Conservation (phyloP, 345 rosid genomes). For the Corymbia maculata region DNA sequence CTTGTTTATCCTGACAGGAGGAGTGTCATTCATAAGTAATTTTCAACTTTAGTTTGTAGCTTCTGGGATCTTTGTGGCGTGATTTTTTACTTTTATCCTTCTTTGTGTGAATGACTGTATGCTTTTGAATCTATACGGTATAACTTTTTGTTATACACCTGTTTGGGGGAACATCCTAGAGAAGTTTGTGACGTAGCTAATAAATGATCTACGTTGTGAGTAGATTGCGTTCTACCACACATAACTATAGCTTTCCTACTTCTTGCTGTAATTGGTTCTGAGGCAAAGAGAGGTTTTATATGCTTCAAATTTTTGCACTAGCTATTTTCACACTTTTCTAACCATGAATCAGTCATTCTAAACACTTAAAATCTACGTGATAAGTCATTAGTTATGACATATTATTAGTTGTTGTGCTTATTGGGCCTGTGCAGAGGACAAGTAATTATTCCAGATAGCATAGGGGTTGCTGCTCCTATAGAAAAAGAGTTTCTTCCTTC, state of each 20-base stretch:
- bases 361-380: neutral
- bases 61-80: too few relatives aligned
- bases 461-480: neutral
- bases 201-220: constrained; percentile 31
- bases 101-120: neutral
- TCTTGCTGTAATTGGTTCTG: neutral
- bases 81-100: neutral
- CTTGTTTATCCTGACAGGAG: too few relatives aligned
- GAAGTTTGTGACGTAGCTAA: constrained; percentile 30
- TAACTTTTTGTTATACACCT: too few relatives aligned
- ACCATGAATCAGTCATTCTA: neutral
- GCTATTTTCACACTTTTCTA: neutral
- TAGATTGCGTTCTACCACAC: neutral
- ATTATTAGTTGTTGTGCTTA: neutral
- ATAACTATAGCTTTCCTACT: neutral
- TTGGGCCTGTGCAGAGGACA: neutral
- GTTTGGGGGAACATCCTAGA: neutral
- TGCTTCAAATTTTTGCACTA: neutral
- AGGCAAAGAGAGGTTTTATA: neutral
- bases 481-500: neutral
- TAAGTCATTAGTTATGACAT: neutral
- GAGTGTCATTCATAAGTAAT: neutral
- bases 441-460: neutral
- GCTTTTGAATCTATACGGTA: neutral
- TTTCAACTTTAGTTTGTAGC: neutral